A percentile compares a stretch with the other conserved stretches of the same genome.
phyloP scores from a whole-genome alignment of 1,139 yeast genomes.

The Pichia sp. region DNA sequence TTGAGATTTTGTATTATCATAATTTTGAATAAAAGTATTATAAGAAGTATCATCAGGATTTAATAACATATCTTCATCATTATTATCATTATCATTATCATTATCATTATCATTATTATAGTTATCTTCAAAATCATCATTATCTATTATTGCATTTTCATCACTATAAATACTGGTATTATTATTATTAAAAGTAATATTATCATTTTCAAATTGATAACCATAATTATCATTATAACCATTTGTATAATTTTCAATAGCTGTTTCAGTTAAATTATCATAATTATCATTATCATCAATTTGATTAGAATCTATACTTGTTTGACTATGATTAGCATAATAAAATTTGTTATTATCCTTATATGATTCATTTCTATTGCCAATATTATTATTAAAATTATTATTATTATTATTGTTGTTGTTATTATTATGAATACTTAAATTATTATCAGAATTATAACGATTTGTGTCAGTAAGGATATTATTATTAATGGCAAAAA shows the following conservation, averaged over 20 bases:
- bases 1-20: neutral
- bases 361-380: neutral
- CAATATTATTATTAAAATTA: neutral
- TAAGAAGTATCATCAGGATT: slow-evolving; percentile 7
- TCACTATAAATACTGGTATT: slow-evolving; percentile 10
- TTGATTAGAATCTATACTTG: slow-evolving; percentile 1
- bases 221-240: slow-evolving; percentile 1
- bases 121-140: neutral
- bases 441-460: neutral
- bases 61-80: slow-evolving; percentile 1
- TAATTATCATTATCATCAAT: slow-evolving; percentile 2
- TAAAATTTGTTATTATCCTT: neutral
- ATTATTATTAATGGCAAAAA: neutral
- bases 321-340: neutral
- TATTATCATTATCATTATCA: neutral
- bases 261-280: slow-evolving; percentile 6
- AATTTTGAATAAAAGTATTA: slow-evolving; percentile 4
- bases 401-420: too few species aligned
- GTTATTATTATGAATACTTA: neutral
- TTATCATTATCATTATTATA: neutral
- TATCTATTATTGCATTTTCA: neutral
- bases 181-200: too few species aligned
- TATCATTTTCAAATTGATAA: neutral
- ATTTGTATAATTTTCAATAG: neutral
- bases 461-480: neutral